Conservation (phyloP, 2,329 filamentous ascomycete species). For the Periconia macrospinosa region DNA sequence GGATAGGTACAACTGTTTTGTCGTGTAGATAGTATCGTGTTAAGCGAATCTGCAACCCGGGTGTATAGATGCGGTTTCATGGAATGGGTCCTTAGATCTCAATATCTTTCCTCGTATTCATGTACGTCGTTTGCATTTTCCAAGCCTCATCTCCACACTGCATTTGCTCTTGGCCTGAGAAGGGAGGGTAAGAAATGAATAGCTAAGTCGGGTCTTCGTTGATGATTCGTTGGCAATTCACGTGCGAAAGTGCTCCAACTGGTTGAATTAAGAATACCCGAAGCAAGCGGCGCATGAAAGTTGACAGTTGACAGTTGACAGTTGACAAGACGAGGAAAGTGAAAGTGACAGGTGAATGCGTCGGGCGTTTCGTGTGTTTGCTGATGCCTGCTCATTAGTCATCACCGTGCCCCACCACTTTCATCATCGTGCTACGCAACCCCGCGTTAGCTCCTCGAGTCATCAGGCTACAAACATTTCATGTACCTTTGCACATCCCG, state of each 20-base stretch:
- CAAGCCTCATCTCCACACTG: no score
- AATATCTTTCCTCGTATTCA: no score
- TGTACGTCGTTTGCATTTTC: no score
- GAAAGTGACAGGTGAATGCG: no score
- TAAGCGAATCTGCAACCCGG: no score
- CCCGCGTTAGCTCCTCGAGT: constrained; percentile 2
- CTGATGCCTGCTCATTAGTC: no score
- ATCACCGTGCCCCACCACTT: background rate
- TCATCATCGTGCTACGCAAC: background rate
- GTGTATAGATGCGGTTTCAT: no score
- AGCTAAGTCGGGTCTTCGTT: background rate
- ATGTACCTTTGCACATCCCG: no score
- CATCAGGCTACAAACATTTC: constrained; percentile 1
- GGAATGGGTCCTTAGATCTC: no score
- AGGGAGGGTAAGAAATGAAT: background rate
- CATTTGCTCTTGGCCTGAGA: background rate
- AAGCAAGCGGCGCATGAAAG: background rate
- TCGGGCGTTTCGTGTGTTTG: no score
- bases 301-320: background rate
- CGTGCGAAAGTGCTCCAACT: background rate
- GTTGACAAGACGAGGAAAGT: background rate
- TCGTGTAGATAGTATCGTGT: no score
- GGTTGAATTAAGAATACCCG: background rate
- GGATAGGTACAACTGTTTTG: no score
- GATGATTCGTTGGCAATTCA: background rate